Conservation (phyloP, 306 rosid species). For the Lathyrus oleraceus region DNA sequence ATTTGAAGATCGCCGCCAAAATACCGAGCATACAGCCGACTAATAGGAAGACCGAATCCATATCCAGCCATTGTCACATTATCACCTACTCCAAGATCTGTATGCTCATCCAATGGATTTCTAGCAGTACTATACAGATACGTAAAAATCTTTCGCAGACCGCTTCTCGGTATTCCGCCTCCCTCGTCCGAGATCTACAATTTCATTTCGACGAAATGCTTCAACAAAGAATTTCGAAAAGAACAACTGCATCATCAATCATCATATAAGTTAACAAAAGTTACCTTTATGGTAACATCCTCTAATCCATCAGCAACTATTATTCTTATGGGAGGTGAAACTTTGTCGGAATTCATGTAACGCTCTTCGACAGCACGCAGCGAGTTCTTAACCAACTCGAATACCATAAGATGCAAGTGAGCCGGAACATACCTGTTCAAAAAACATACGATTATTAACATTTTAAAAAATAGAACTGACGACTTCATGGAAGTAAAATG, state of each 20-base stretch:
- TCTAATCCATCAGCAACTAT: conserved; percentile 94
- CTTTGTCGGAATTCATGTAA: conserved; percentile 75
- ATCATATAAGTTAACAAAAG: conserved; percentile 10
- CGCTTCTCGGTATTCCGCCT: conserved; percentile 86
- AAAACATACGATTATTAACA: not conserved
- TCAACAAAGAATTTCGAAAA: conserved; percentile 12
- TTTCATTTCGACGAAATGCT: conserved; percentile 8
- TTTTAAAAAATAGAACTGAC: conserved; percentile 7
- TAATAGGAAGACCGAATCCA: conserved; percentile 87
- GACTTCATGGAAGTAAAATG: conserved; percentile 19
- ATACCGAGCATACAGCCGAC: conserved; percentile 85
- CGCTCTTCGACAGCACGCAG: conserved; percentile 95
- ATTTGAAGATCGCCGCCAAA: conserved; percentile 93
- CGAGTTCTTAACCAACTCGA: conserved; percentile 95
- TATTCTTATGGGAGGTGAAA: conserved; percentile 69
- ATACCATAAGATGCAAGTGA: conserved; percentile 96
- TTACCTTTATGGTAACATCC: conserved; percentile 78
- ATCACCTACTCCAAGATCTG: conserved; percentile 60
- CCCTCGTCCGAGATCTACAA: conserved; percentile 75
- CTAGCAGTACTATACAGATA: conserved; percentile 92
- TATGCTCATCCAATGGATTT: conserved; percentile 70
- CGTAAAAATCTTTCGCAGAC: conserved; percentile 76
- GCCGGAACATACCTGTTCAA: conserved; percentile 78
- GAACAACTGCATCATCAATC: not conserved
- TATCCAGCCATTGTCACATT: conserved; percentile 90